phyloP scores from a whole-genome alignment of 305 asterid species.

The Withania somnifera region DNA sequence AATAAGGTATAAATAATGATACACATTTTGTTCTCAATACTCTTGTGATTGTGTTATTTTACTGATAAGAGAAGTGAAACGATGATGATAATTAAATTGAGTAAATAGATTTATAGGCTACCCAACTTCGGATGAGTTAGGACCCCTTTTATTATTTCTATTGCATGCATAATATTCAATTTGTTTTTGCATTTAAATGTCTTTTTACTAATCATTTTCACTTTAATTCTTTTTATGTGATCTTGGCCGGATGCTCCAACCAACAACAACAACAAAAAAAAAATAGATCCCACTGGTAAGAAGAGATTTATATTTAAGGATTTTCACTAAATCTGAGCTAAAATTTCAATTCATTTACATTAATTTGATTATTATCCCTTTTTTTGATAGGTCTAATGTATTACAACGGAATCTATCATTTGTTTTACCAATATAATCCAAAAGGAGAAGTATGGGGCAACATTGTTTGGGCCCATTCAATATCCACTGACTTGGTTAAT shows the following conservation, averaged over 20 bases:
- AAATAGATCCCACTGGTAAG: slow-evolving; percentile 19
- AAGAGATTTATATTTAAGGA: neutral
- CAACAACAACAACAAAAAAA: too few species aligned
- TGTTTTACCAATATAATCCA: slow-evolving; percentile 22
- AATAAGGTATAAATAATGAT: neutral
- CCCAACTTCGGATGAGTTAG: too few species aligned
- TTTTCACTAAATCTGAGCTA: neutral
- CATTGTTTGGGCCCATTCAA: slow-evolving; percentile 26
- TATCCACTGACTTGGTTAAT: slow-evolving; percentile 14
- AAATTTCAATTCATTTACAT: neutral
- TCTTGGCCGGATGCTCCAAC: neutral
- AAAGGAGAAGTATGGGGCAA: slow-evolving; percentile 20
- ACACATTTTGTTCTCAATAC: neutral
- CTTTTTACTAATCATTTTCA: neutral
- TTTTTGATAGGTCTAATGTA: slow-evolving; percentile 18
- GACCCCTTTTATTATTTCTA: too few species aligned
- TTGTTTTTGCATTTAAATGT: neutral
- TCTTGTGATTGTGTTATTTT: neutral
- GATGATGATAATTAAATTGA: too few species aligned
- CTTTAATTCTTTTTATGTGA: neutral
- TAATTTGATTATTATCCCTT: neutral
- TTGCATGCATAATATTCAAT: too few species aligned
- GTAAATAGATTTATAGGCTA: too few species aligned
- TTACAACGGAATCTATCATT: slow-evolving; percentile 24
- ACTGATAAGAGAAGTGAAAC: too few species aligned